Base-by-base conservation (phyloP, 176 grass and related monocot species). In the Rhipidocladum racemiflorum region DNA sequence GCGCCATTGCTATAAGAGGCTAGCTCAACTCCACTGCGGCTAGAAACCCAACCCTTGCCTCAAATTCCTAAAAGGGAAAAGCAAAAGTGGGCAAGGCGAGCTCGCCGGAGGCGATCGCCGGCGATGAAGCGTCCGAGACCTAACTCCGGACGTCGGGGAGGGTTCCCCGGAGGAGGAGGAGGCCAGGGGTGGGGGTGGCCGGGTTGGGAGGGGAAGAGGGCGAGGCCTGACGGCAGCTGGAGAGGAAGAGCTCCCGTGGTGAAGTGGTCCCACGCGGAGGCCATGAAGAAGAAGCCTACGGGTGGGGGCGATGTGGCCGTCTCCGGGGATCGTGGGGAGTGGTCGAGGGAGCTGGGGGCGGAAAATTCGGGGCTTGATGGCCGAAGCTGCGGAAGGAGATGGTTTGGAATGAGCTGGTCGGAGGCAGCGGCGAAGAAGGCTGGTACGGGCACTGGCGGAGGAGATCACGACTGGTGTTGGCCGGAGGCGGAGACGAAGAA, bases 251-350 rank as follows among this genome's bases (percentile, higher is more conserved):
- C 1, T 27, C 73, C 80, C 27, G 45, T 57, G 86, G 74, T 55
- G 44, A 83, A 68, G 74, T 83, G 86, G 86, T 88, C 86, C 21
- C 80, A 88, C 67, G 74, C 36, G 28, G 83, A 85, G 61, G 82
- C 82, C 15, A 85, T 81, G 82, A 81, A 69, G 71, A 74, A 83
- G 61, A 81, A 42, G 53, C 56, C 77, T 2, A 13, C 11, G 9
- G 54, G 35, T 16, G 38, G 68, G 3, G 44, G n/a, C 35, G 39
- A 9, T 9, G 38, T 42, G 10, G 4, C 27, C 59, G 0, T 18
- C 5, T 10, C 51, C 62, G 79, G 16, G 16, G 77, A 28, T 12
- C 70, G 69, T 49, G 85, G 61, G n/a, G 8, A 32, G 43, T 25
- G n/a, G 30, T 9, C 21, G 78, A 76, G 30, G 78, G 50, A 48